These are phyloP conservation scores for Schizophyllum commune DNA, from an alignment of 1,284 basidiomycete genomes.

Conservation along the genomic window DNA sequence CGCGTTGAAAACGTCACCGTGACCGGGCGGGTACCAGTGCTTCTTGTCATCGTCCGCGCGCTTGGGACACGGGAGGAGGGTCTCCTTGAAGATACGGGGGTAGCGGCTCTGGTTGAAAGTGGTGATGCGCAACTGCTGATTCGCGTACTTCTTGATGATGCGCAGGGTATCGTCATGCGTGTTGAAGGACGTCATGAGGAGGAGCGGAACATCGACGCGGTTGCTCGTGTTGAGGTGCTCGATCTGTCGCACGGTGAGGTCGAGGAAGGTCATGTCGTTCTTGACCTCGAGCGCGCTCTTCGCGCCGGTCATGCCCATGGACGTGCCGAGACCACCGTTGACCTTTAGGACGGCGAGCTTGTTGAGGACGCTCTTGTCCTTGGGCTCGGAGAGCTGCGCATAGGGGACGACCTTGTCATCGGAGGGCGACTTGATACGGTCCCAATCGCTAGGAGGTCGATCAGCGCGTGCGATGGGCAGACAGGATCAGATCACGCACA, in stretches of 20 bases:
- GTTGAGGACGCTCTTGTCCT: constrained; percentile 70
- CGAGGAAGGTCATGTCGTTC: constrained; percentile 99
- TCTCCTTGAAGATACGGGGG: constrained; percentile 96
- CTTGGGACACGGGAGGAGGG: constrained; percentile 84
- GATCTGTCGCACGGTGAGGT: constrained; percentile 95
- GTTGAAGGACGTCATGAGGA: constrained; percentile 99
- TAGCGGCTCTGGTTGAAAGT: constrained; percentile 99
- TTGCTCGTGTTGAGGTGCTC: constrained; percentile 77
- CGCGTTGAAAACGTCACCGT: constrained; percentile 96
- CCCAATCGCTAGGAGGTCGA: constrained; percentile 74
- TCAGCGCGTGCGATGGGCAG: constrained; percentile 11
- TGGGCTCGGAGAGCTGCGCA: constrained; percentile 55
- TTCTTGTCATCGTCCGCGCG: constrained; percentile 88
- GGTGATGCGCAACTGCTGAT: constrained; percentile 93
- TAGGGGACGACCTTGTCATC: constrained; percentile 92
- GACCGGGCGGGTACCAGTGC: constrained; percentile 98
- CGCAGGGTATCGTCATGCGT: constrained; percentile 95
- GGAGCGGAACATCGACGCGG: constrained; percentile 87
- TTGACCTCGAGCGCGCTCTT: constrained; percentile 90
- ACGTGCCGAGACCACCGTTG: constrained; percentile 98
- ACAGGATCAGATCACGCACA: constrained; percentile 43
- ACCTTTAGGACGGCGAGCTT: constrained; percentile 99
- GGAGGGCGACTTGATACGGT: constrained; percentile 92
- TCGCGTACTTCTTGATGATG: constrained; percentile 99
- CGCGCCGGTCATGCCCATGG: constrained; percentile 96